phyloP scores from a whole-genome alignment of 257 asterid species.

The Solanum medicagineum region DNA sequence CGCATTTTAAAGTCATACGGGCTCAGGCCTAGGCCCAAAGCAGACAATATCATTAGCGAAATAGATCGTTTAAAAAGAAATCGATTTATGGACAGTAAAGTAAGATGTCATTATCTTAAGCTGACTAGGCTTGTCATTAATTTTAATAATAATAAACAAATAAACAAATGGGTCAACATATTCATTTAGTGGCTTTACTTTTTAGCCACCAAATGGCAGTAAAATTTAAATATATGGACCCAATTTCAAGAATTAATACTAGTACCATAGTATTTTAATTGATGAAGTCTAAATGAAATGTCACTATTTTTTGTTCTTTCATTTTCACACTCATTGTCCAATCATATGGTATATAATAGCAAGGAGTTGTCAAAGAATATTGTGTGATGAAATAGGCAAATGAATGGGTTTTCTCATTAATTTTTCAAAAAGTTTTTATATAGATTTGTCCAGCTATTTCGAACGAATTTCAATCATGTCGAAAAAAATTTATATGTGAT shows the following conservation, averaged over 20 bases:
- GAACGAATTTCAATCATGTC: background rate
- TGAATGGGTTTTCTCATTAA: too few relatives aligned
- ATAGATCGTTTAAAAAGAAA: background rate
- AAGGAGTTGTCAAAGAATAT: background rate
- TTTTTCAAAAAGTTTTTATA: background rate
- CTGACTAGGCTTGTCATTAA: background rate
- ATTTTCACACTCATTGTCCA: background rate
- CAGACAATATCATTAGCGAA: too few relatives aligned
- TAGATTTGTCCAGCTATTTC: background rate
- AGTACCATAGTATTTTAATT: background rate
- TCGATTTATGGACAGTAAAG: background rate
- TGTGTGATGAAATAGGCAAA: background rate
- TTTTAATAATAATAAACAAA: background rate
- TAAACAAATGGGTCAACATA: constrained; percentile 27
- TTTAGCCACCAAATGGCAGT: constrained; percentile 24
- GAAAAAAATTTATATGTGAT: background rate
- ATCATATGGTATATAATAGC: background rate
- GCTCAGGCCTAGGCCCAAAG: too few relatives aligned
- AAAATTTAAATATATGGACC: background rate
- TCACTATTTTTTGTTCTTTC: background rate
- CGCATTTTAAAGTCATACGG: too few relatives aligned
- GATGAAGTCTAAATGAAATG: background rate
- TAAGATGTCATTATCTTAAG: background rate
- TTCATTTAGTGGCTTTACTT: constrained; percentile 14
- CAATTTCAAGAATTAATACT: background rate